Conservation (phyloP, 78 protist species). For the Neovahlkampfia damariscottae region DNA sequence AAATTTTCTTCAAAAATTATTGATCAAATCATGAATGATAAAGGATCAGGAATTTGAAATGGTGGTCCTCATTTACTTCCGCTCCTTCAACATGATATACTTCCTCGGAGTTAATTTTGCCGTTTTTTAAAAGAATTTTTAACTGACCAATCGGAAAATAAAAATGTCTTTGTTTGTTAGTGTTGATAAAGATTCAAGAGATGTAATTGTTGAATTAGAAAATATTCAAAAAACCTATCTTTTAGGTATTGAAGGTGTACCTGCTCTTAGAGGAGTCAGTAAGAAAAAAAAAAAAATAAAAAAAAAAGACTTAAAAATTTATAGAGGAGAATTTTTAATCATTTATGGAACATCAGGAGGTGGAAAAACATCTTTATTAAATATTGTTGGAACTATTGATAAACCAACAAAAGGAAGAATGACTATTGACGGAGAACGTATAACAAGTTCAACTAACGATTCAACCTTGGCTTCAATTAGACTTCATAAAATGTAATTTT, state of each 20-base stretch:
- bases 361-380: constrained; percentile 83
- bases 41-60: no score
- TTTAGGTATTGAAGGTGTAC: constrained; percentile 90
- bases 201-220: constrained; percentile 41
- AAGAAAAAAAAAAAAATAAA: no score
- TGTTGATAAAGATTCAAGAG: neutral
- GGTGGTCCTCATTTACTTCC: no score
- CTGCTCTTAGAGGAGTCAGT: constrained; percentile 87
- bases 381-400: constrained; percentile 88
- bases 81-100: no score
- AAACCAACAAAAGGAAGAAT: constrained; percentile 84
- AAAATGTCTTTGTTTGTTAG: neutral
- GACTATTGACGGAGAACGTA: neutral
- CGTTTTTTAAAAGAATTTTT: no score
- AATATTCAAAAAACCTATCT: constrained; percentile 90
- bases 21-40: no score
- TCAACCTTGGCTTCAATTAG: constrained; percentile 60
- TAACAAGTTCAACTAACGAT: constrained; percentile 58
- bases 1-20: no score
- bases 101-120: no score
- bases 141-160: neutral
- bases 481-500: neutral
- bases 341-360: constrained; percentile 90
- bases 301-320: constrained; percentile 37
- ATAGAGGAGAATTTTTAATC: constrained; percentile 75